A percentile compares a stretch with the other conserved stretches of the same genome.
These are phyloP conservation scores for Clarireedia homoeocarpa DNA, from an alignment of 2,329 filamentous ascomycete species.

Conservation along the genomic window DNA sequence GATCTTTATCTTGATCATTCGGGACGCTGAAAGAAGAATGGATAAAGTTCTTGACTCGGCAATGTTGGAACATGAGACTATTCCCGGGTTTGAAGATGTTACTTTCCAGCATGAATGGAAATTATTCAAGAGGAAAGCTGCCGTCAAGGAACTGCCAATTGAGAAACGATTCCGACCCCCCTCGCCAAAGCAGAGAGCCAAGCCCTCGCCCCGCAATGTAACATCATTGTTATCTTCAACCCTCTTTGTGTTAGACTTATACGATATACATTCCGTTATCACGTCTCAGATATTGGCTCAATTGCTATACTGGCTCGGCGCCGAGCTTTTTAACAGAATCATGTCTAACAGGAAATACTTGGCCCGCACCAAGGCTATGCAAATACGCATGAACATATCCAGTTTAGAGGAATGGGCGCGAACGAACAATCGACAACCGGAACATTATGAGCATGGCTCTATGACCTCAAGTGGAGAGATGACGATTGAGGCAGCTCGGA, in stretches of 20 bases:
- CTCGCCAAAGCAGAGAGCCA: conserved; percentile 85
- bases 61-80: conserved; percentile 97
- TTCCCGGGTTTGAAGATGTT: conserved; percentile 93
- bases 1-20: conserved; percentile 95
- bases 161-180: conserved; percentile 90
- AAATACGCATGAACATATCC: conserved; percentile 98
- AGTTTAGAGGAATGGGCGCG: conserved; percentile 93
- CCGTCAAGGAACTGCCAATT: conserved; percentile 80
- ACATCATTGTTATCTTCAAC: conserved; percentile 93
- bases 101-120: conserved; percentile 99
- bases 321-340: conserved; percentile 94
- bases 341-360: conserved; percentile 95
- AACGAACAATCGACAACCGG: conserved; percentile 84
- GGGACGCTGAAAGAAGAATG: conserved; percentile 89
- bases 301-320: conserved; percentile 90
- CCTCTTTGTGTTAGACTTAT: conserved; percentile 94
- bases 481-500: conserved; percentile 74
- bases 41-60: conserved; percentile 90
- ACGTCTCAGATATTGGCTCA: conserved; percentile 86
- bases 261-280: conserved; percentile 97
- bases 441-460: conserved; percentile 91
- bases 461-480: conserved; percentile 78
- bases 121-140: conserved; percentile 84
- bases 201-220: conserved; percentile 88
- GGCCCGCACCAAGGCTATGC: conserved; percentile 96